Base-by-base conservation (phyloP, 139 green algal species). In the Marvania coccoides region DNA sequence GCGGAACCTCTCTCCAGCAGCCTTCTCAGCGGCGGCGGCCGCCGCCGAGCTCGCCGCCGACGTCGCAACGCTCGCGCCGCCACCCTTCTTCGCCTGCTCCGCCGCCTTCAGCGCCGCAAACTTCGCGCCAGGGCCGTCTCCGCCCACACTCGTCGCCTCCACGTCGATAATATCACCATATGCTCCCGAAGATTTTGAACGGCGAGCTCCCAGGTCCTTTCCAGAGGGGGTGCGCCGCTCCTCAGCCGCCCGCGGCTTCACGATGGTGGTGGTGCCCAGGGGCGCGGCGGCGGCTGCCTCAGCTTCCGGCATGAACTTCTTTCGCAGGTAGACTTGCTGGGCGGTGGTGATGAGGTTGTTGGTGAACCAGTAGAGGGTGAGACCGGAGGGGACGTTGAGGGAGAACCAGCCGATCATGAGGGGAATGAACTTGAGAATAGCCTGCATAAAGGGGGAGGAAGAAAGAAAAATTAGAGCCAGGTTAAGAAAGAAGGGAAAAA, bases 311-410 rank as follows among this genome's bases (percentile, higher is more conserved):
- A 34, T 4, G 37, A 74, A 80, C 19, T 56, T 55, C 13, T 28
- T 39, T 59, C 62, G 67, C 56, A 74, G 36, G 62, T 72, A 73
- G 34, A 79, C 14, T 73, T 93, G 87, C 73, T 96, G 90, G 31
- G 69, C 89, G 5, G 91, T 97, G 58, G 76, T 91, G 36, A 98
- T 75, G 24, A 97, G 66, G 82, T 97, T 98, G 87, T 98, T 98
- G 30, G 86, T 81, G 53, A 98, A 96, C 94, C 94, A 99, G 85
- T 99, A 99, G 8, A 99, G 83, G 0, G 88, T 97, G 15, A 99
- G 78, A 30, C 94, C 94, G 1, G 86, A 85, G 38, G 94, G 94
- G 23, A 99, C 94, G 72, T 98, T 98, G 5, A 99, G 83, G 0
- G 90, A 95, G 72, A 99, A 99, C 75, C 83, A 99, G 19, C 94